Evolutionary conservation across 2,329 filamentous ascomycete genomes (phyloP), one percentile per base, ranked within the genome.

Genomic region (Cladosporium sp.): DNA sequence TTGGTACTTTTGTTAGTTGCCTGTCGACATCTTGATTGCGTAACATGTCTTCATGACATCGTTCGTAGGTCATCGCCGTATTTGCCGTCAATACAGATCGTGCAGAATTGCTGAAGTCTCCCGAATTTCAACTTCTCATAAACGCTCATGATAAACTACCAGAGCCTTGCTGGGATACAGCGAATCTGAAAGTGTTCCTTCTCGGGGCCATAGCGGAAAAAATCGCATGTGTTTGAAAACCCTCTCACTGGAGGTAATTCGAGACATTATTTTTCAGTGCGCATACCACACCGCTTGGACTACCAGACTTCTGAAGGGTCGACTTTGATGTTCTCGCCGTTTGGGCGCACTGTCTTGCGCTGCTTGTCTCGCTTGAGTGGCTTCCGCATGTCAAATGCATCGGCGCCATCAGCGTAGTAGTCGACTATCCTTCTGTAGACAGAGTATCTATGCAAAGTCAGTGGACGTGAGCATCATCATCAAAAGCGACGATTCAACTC

Each of bases 361-460:
- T 89, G 86, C 77, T 85, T 86, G 79, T 99, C 95, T 74, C 93
- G 86, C 78, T 86, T 91, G 81, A 94, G 87, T 43, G 92, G 87
- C 77, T 97, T 98, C 70, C 95, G 88, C 95, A 99, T 99, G 80
- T 99, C 95, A 77, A 92, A 95, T 21, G 94, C 95, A 81, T 98
- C 94, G 78, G 96, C 93, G 75, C 96, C 91, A 76, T 97, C 93
- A 68, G 91, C 92, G 75, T 99, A 99, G 78, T 99, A 99, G 73
- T 91, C 90, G 72, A 92, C 88, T 53, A 99, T 94, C 11, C 92
- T 87, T 54, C 95, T 85, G 79, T 91, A 99, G 56, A 98, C 90
- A 66, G 88, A 93, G 77, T 99, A 88, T 46, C 83, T 85, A 64
- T n/a, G 26, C 18, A 14, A 5, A 2, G n/a, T 54, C 6, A 54